Conservation (phyloP, 2,329 filamentous ascomycete genomes). For the Aspergillus quadricinctus region DNA sequence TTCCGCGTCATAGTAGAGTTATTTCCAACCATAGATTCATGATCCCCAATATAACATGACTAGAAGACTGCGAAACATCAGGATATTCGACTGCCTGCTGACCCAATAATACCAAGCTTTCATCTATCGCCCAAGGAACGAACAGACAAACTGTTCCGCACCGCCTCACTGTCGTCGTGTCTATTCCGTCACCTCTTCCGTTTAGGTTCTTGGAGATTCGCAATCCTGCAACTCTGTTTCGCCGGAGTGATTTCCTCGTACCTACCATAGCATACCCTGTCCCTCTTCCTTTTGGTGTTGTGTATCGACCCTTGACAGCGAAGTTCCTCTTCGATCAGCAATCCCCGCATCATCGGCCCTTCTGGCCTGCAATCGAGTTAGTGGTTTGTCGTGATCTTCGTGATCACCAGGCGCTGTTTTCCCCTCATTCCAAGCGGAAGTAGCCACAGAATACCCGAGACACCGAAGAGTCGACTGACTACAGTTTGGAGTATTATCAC, state of each 20-base stretch:
- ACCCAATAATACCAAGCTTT: background rate
- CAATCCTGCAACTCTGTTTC: background rate
- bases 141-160: conserved; percentile 7
- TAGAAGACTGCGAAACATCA: background rate
- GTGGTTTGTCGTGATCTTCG: conserved; percentile 1
- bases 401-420: conserved; percentile 7
- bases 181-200: conserved; percentile 4
- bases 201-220: background rate
- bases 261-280: background rate
- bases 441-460: background rate
- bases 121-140: conserved; percentile 6
- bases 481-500: background rate
- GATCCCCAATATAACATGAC: background rate
- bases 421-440: background rate
- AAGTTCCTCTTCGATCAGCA: background rate
- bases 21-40: background rate
- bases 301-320: background rate
- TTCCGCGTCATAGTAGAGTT: background rate
- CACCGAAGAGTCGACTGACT: background rate
- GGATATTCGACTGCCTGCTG: background rate
- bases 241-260: background rate
- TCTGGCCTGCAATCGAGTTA: conserved; percentile 9
- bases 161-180: conserved; percentile 15
- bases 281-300: background rate
- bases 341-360: conserved; percentile 13